Conservation (phyloP, 1,139 yeast genomes). For the Meyerozyma elateridarum region DNA sequence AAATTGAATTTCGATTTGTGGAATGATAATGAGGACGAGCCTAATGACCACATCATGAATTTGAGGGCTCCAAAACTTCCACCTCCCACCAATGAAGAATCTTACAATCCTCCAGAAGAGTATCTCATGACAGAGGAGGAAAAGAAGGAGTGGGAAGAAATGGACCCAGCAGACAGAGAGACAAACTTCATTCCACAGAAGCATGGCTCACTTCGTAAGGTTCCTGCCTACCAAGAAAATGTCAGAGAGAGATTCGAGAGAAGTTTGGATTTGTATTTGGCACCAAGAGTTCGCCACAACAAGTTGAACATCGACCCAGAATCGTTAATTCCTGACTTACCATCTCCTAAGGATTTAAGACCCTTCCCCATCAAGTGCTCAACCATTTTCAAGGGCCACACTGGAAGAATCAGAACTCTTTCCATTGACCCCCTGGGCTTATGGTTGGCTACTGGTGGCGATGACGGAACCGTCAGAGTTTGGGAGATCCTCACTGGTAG, state of each 20-base stretch:
- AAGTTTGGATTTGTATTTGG: slow-evolving; percentile 86
- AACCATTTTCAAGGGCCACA: slow-evolving; percentile 78
- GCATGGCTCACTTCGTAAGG: slow-evolving; percentile 76
- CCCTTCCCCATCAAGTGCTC: slow-evolving; percentile 98
- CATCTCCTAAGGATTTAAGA: slow-evolving; percentile 92
- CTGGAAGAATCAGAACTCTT: slow-evolving; percentile 74
- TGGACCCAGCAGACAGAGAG: slow-evolving; percentile 76
- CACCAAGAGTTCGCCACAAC: slow-evolving; percentile 92
- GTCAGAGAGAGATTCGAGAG: slow-evolving; percentile 92
- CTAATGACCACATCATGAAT: slow-evolving; percentile 73
- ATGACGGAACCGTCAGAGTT: slow-evolving; percentile 90
- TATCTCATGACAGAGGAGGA: slow-evolving; percentile 81
- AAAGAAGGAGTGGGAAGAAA: slow-evolving; percentile 61
- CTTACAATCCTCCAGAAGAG: slow-evolving; percentile 97
- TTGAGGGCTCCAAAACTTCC: slow-evolving; percentile 91
- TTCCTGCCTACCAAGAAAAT: slow-evolving; percentile 85
- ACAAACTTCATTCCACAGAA: slow-evolving; percentile 79
- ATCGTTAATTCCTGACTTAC: slow-evolving; percentile 90
- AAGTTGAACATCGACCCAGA: slow-evolving; percentile 95
- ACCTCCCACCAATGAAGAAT: slow-evolving; percentile 95
- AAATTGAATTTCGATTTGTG: slow-evolving; percentile 73
- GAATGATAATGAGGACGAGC: slow-evolving; percentile 63
- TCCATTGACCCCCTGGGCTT: slow-evolving; percentile 86
- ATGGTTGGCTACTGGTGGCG: slow-evolving; percentile 97
- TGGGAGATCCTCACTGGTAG: slow-evolving; percentile 98